phyloP scores from a whole-genome alignment of 2,329 filamentous ascomycete genomes.

The Colletotrichum costaricense region DNA sequence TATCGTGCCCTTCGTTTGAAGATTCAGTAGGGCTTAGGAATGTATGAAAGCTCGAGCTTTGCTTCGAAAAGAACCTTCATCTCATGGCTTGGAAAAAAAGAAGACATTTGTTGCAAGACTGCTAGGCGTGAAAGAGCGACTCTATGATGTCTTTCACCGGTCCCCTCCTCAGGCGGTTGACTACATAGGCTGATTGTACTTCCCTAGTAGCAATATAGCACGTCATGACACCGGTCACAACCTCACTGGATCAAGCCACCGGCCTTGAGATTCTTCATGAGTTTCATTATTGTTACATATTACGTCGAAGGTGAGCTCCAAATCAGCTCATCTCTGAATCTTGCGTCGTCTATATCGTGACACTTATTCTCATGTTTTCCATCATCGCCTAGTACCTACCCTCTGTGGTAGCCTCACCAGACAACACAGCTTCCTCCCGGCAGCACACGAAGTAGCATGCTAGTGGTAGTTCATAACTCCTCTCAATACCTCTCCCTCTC shows the following conservation, averaged over 20 bases:
- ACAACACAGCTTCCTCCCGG: background rate
- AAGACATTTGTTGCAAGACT: too few species aligned
- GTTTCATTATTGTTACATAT: conserved; percentile 29
- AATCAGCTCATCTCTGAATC: background rate
- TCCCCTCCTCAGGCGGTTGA: too few species aligned
- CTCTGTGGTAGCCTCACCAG: background rate
- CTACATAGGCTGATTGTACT: too few species aligned
- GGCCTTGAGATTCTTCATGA: background rate
- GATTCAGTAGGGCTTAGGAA: too few species aligned
- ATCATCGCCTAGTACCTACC: background rate
- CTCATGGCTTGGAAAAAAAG: too few species aligned
- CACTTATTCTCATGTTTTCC: background rate
- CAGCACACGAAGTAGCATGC: too few species aligned
- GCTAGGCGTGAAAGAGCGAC: too few species aligned
- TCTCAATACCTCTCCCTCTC: conserved; percentile 50
- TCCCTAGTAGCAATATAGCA: background rate
- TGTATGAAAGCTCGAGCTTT: too few species aligned
- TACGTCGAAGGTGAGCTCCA: conserved; percentile 8
- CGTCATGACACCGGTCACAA: background rate
- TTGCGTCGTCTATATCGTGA: conserved; percentile 4
- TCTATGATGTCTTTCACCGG: too few species aligned
- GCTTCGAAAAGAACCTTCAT: too few species aligned
- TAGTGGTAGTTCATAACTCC: too few species aligned
- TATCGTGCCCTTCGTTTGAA: too few species aligned
- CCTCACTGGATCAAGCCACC: background rate